Evolutionary conservation across 805 yeast species (phyloP).

Genomic region (Cyberlindnera veronae): DNA sequence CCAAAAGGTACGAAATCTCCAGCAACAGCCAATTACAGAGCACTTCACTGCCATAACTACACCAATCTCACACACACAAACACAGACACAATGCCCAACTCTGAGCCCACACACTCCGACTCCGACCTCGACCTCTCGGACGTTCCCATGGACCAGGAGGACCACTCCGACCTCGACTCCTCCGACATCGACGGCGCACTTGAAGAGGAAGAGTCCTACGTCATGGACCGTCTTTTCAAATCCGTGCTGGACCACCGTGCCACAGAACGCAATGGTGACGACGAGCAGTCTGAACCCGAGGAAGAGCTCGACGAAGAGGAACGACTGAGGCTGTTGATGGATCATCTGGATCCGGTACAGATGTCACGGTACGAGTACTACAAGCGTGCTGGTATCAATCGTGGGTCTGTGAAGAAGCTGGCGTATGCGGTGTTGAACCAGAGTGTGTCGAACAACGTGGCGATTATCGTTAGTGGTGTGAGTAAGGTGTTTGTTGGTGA

Average conservation of each 20-base stretch:
- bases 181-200: constrained; percentile 19
- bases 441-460: constrained; percentile 72
- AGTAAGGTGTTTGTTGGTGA: constrained; percentile 91
- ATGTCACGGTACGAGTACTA: constrained; percentile 84
- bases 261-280: constrained; percentile 14
- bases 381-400: constrained; percentile 71
- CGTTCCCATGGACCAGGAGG: constrained; percentile 30
- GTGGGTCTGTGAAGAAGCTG: constrained; percentile 73
- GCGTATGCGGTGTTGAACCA: constrained; percentile 79
- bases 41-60: no score
- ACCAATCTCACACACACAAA: neutral
- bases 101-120: constrained; percentile 12
- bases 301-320: constrained; percentile 49
- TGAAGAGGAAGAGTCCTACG: constrained; percentile 21
- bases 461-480: constrained; percentile 79
- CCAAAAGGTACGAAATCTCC: no score
- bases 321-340: constrained; percentile 56
- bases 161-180: constrained; percentile 12
- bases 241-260: constrained; percentile 7
- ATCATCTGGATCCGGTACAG: constrained; percentile 76
- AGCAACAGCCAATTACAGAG: no score
- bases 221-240: constrained; percentile 16
- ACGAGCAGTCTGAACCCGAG: constrained; percentile 23
- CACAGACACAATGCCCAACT: neutral
- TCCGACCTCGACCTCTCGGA: constrained; percentile 27